phyloP scores from a whole-genome alignment of 31 red algal species.

The Asparagopsis taxiformis region DNA sequence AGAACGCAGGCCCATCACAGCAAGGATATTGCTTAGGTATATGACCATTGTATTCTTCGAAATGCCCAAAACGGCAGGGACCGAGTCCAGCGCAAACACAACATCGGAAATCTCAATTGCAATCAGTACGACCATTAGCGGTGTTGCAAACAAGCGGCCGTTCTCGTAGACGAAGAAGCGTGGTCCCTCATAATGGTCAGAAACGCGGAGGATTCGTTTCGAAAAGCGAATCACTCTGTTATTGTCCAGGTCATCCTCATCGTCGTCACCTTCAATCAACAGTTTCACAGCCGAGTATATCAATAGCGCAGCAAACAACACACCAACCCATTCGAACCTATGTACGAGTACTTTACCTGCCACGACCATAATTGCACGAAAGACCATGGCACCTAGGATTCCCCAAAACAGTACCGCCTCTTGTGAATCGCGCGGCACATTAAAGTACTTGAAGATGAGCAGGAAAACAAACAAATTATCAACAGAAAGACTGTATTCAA shows the following conservation, averaged over 20 bases:
- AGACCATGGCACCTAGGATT: constrained; percentile 69
- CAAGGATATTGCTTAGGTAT: constrained; percentile 86
- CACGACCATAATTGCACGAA: constrained; percentile 85
- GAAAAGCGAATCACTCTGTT: constrained; percentile 68
- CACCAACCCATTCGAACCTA: constrained; percentile 60
- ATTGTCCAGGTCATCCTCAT: constrained; percentile 44
- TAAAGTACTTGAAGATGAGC: constrained; percentile 88
- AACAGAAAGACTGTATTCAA: constrained; percentile 90
- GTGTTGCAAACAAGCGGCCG: constrained; percentile 46
- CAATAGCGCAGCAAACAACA: constrained; percentile 77
- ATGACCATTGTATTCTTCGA: constrained; percentile 80
- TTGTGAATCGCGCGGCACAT: constrained; percentile 71
- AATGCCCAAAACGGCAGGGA: constrained; percentile 90
- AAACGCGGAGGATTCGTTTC: constrained; percentile 48
- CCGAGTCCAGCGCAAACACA: constrained; percentile 93
- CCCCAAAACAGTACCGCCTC: constrained; percentile 77
- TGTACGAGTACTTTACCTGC: constrained; percentile 67
- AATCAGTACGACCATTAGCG: constrained; percentile 81
- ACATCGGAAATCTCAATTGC: constrained; percentile 91
- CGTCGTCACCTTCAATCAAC: constrained; percentile 50
- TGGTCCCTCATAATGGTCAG: constrained; percentile 55
- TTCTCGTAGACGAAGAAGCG: constrained; percentile 55
- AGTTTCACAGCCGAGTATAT: constrained; percentile 67
- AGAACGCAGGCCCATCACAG: constrained; percentile 86
- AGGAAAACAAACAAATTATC: constrained; percentile 99